Conservation (phyloP, 768 basidiomycete genomes). For the Pleurotus ostreatus region DNA sequence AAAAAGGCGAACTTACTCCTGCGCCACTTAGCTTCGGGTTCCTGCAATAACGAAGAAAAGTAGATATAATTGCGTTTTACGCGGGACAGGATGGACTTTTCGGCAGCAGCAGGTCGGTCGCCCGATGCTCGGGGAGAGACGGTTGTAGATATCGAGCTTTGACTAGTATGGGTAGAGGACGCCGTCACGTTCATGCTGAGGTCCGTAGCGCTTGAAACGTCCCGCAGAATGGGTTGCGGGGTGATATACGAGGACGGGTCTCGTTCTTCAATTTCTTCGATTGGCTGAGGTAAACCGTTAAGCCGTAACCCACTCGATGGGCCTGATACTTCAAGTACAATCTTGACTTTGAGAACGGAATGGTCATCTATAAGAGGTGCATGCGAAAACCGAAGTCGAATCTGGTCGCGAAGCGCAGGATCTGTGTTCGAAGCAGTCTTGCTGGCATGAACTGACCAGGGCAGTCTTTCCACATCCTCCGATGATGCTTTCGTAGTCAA, state of each 20-base stretch:
- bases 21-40: slow-evolving; percentile 97
- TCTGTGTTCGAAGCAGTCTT: slow-evolving; percentile 37
- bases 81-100: slow-evolving; percentile 81
- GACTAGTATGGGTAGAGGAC: slow-evolving; percentile 53
- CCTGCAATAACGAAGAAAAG: slow-evolving; percentile 93
- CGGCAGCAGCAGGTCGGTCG: slow-evolving; percentile 56
- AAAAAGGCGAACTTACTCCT: slow-evolving; percentile 50
- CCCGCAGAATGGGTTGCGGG: slow-evolving; percentile 64
- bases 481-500: slow-evolving; percentile 72
- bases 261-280: slow-evolving; percentile 63
- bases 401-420: slow-evolving; percentile 39
- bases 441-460: slow-evolving; percentile 65
- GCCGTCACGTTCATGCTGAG: slow-evolving; percentile 58
- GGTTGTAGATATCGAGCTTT: slow-evolving; percentile 39
- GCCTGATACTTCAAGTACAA: slow-evolving; percentile 78
- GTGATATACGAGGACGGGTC: slow-evolving; percentile 58
- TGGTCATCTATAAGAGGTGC: slow-evolving; percentile 67
- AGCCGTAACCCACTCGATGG: slow-evolving; percentile 75
- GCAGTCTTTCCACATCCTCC: slow-evolving; percentile 64
- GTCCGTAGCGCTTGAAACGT: slow-evolving; percentile 66
- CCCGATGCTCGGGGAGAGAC: slow-evolving; percentile 31
- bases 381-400: slow-evolving; percentile 69
- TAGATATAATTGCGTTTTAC: slow-evolving; percentile 95
- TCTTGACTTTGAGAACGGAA: slow-evolving; percentile 74
- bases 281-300: slow-evolving; percentile 76